phyloP scores from a whole-genome alignment of 2,329 filamentous ascomycete genomes.

The Diaporthe amygdali region DNA sequence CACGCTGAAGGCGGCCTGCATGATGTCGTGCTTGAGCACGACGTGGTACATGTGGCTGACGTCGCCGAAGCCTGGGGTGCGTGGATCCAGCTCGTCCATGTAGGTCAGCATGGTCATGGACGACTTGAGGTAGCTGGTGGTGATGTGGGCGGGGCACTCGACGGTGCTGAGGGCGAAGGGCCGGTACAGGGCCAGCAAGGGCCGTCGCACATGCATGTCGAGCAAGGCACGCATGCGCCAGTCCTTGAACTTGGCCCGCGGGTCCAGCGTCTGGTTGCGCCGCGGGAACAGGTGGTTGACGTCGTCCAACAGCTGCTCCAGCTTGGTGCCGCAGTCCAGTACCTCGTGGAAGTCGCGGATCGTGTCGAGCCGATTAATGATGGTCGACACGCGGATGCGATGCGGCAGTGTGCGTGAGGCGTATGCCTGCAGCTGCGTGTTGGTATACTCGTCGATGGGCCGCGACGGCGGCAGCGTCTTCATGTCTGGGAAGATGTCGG shows the following conservation, averaged over 20 bases:
- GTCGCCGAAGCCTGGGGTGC: conserved; percentile 50
- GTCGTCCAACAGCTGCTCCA: conserved; percentile 60
- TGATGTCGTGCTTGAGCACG: conserved; percentile 57
- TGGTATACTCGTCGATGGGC: conserved; percentile 57
- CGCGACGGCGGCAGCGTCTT: conserved; percentile 52
- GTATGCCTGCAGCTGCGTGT: conserved; percentile 60
- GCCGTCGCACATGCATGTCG: conserved; percentile 59
- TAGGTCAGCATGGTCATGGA: conserved; percentile 62
- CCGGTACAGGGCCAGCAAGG: conserved; percentile 58
- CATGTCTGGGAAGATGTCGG: conserved; percentile 53
- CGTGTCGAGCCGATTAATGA: conserved; percentile 57
- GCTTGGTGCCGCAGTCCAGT: conserved; percentile 56
- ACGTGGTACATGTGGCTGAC: conserved; percentile 59
- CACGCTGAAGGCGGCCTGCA: conserved; percentile 60
- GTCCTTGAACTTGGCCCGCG: conserved; percentile 51
- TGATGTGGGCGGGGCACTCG: conserved; percentile 56
- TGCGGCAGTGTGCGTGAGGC: conserved; percentile 54
- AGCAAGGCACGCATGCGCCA: conserved; percentile 57
- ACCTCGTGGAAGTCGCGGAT: conserved; percentile 59
- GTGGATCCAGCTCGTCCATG: conserved; percentile 58
- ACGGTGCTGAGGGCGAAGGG: conserved; percentile 58
- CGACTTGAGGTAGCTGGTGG: conserved; percentile 57
- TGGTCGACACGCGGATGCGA: conserved; percentile 54
- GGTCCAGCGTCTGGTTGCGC: conserved; percentile 47
- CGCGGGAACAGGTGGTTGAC: conserved; percentile 56